Conservation (phyloP, 2,329 filamentous ascomycete species). For the Diaporthe citri region DNA sequence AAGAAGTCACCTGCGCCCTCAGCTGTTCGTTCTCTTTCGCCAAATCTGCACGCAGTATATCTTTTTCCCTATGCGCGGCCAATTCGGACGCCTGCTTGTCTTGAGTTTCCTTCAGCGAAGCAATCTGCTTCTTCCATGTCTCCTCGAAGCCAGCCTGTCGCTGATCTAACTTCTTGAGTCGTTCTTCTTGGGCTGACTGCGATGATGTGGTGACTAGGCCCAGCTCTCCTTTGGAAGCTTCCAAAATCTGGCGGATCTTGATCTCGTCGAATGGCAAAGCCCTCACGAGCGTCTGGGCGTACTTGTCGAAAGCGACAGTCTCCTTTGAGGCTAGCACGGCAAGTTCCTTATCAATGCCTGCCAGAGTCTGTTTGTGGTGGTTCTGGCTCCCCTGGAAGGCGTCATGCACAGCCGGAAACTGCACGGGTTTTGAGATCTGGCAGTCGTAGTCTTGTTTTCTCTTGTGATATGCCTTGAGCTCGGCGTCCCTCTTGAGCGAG, state of each 20-base stretch:
- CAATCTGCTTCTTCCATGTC: conserved; percentile 7
- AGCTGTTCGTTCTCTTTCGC: conserved; percentile 29
- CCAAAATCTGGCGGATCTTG: conserved; percentile 35
- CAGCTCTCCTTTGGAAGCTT: conserved; percentile 21
- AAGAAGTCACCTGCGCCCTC: conserved; percentile 6
- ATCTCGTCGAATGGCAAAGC: conserved; percentile 30
- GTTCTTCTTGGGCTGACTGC: conserved; percentile 6
- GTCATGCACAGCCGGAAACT: conserved; percentile 33
- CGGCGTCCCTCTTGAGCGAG: conserved; percentile 30
- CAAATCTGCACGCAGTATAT: conserved; percentile 16
- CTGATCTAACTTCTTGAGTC: conserved; percentile 28
- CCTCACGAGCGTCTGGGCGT: conserved; percentile 12
- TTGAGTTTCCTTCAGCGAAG: conserved; percentile 7
- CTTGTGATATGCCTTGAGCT: conserved; percentile 16
- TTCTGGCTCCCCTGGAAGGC: conserved; percentile 2
- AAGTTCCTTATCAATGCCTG: conserved; percentile 30
- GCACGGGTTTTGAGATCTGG: conserved; percentile 1
- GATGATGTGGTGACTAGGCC: background rate
- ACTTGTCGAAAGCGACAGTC: background rate
- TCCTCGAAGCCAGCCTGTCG: conserved; percentile 20
- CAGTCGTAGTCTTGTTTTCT: conserved; percentile 31
- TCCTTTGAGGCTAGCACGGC: background rate
- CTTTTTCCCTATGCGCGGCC: conserved; percentile 3
- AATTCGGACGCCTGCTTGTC: conserved; percentile 15
- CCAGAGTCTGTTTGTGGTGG: conserved; percentile 17